Conservation (phyloP, 441 rosid genomes). For the Jatropha podagrica region DNA sequence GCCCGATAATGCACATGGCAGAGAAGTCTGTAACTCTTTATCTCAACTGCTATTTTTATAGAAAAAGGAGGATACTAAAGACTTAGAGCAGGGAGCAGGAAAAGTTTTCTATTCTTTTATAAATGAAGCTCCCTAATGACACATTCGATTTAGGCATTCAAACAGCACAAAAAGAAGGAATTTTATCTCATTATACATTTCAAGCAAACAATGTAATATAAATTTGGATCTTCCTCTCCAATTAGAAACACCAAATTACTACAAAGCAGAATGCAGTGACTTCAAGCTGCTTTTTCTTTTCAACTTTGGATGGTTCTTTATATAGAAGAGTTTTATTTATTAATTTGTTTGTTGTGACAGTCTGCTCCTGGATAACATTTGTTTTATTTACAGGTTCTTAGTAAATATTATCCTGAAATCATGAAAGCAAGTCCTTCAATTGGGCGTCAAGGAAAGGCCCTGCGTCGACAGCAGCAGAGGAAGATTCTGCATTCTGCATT, state of each 20-base stretch:
- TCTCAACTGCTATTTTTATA: not conserved
- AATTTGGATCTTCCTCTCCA: not conserved
- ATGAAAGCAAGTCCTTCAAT: constrained; percentile 65
- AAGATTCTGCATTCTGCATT: constrained; percentile 38
- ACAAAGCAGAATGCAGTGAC: not conserved
- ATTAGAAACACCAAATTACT: not conserved
- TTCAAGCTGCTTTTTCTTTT: not conserved
- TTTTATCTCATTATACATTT: no score
- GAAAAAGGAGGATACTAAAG: not conserved
- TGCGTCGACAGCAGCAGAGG: constrained; percentile 74
- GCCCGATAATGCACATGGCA: not conserved
- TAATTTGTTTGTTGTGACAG: not conserved
- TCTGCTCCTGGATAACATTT: not conserved
- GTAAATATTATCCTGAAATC: constrained; percentile 67
- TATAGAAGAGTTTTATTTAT: not conserved
- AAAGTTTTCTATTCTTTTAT: not conserved
- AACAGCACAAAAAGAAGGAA: not conserved
- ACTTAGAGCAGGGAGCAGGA: not conserved
- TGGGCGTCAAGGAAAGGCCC: constrained; percentile 93
- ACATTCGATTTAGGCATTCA: not conserved
- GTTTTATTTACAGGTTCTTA: constrained; percentile 60
- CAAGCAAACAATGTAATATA: not conserved
- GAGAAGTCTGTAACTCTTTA: not conserved
- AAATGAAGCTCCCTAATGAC: not conserved
- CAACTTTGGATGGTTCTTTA: not conserved